These are phyloP conservation scores for Aspergillus pseudoviridinutans DNA, from an alignment of 2,329 filamentous ascomycete species.

Conservation along the genomic window DNA sequence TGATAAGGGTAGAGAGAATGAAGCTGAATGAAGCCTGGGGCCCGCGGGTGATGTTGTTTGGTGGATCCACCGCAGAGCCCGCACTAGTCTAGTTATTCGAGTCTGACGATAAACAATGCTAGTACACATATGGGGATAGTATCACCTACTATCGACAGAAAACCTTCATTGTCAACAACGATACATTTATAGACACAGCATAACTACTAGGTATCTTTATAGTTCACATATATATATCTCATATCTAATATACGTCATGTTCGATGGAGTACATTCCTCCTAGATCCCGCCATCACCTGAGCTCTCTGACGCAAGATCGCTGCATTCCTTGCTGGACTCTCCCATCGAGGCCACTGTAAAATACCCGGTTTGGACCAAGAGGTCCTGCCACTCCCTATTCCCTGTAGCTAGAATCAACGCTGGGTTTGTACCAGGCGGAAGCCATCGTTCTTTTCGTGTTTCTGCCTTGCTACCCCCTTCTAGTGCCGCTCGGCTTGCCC, in stretches of 20 bases:
- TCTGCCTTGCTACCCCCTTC: constrained; percentile 67
- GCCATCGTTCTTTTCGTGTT: constrained; percentile 70
- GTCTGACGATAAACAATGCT: background rate
- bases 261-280: background rate
- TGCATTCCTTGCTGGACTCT: constrained; percentile 13
- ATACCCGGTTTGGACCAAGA: constrained; percentile 30
- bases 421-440: constrained; percentile 59
- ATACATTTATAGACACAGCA: background rate
- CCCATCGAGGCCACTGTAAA: constrained; percentile 22
- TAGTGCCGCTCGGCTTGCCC: constrained; percentile 70
- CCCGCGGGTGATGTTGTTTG: constrained; percentile 1
- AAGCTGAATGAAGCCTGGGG: background rate
- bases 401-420: constrained; percentile 64
- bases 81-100: background rate
- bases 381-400: constrained; percentile 38
- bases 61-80: background rate
- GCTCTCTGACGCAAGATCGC: constrained; percentile 14
- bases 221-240: background rate
- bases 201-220: background rate
- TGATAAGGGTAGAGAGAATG: background rate
- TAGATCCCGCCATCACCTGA: constrained; percentile 16
- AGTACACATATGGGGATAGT: background rate
- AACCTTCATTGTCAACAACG: background rate
- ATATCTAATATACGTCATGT: background rate
- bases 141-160: background rate